Evolutionary conservation across 129 eudicot species (phyloP).

Genomic region (Saussurea involucrata): DNA sequence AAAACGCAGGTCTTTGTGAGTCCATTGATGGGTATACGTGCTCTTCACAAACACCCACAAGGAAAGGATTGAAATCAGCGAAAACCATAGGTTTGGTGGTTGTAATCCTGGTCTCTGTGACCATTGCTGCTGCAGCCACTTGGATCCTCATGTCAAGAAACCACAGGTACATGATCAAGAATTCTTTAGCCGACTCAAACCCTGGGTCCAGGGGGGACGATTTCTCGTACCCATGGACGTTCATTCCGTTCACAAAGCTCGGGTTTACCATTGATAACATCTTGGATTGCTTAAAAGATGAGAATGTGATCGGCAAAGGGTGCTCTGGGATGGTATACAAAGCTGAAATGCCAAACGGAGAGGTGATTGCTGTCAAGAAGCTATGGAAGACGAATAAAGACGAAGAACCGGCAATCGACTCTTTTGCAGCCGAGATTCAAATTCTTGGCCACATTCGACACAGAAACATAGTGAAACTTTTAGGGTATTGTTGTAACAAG

Average conservation of each 20-base stretch:
- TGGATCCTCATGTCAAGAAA: constrained; percentile 64
- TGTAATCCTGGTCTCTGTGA: constrained; percentile 47
- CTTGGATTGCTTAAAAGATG: constrained; percentile 84
- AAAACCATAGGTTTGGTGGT: constrained; percentile 54
- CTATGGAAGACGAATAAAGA: constrained; percentile 85
- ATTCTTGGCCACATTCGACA: constrained; percentile 91
- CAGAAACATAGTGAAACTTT: constrained; percentile 74
- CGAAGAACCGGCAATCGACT: constrained; percentile 62
- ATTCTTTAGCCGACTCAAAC: constrained; percentile 34
- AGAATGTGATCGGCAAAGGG: constrained; percentile 86
- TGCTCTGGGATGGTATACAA: constrained; percentile 85
- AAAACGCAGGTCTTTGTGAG: constrained; percentile 62
- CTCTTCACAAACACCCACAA: constrained; percentile 37
- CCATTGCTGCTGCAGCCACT: constrained; percentile 40
- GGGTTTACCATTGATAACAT: constrained; percentile 73
- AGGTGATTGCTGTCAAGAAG: constrained; percentile 85
- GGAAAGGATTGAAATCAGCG: constrained; percentile 45
- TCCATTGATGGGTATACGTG: constrained; percentile 77
- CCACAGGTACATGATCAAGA: constrained; percentile 46
- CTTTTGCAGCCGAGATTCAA: constrained; percentile 90
- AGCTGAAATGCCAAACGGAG: constrained; percentile 92
- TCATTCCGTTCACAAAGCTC: constrained; percentile 89
- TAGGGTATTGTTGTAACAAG: constrained; percentile 88
- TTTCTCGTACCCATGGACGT: constrained; percentile 97
- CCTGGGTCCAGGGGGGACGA: constrained; percentile 47